Evolutionary conservation across 768 basidiomycete genomes (phyloP).

Genomic region (Auriscalpium microsporum): DNA sequence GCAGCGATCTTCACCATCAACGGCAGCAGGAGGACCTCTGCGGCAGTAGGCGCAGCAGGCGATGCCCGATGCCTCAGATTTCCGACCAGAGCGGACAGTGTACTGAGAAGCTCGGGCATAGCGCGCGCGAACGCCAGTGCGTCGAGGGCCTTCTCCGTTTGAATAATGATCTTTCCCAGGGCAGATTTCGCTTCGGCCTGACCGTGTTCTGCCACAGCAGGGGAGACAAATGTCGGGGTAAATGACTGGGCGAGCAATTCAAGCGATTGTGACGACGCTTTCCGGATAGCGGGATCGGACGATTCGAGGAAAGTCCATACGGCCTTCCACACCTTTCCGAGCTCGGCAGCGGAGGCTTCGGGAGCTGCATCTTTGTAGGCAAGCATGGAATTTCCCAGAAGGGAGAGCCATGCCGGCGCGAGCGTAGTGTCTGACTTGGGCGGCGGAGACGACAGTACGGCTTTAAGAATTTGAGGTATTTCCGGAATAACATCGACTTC

Average conservation of each 20-base stretch:
- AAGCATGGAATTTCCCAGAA: constrained; percentile 66
- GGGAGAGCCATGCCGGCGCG: constrained; percentile 69
- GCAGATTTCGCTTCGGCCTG: constrained; percentile 38
- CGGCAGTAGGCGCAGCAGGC: constrained; percentile 41
- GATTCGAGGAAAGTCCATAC: constrained; percentile 77
- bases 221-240: constrained; percentile 47
- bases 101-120: constrained; percentile 71
- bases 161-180: constrained; percentile 54
- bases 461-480: constrained; percentile 51
- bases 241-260: constrained; percentile 63
- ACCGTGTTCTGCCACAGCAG: constrained; percentile 40
- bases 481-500: constrained; percentile 43
- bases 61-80: constrained; percentile 46
- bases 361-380: constrained; percentile 48
- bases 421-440: constrained; percentile 59
- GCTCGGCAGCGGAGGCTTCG: constrained; percentile 41
- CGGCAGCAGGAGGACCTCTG: constrained; percentile 61
- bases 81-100: constrained; percentile 61
- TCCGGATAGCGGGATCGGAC: constrained; percentile 48
- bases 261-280: constrained; percentile 56
- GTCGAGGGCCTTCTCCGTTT: constrained; percentile 60
- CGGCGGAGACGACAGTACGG: constrained; percentile 62
- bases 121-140: constrained; percentile 65
- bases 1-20: constrained; percentile 66
- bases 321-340: constrained; percentile 63